These are phyloP conservation scores for Simmondsia chinensis DNA, from an alignment of 148 eudicot genomes.

Conservation along the genomic window DNA sequence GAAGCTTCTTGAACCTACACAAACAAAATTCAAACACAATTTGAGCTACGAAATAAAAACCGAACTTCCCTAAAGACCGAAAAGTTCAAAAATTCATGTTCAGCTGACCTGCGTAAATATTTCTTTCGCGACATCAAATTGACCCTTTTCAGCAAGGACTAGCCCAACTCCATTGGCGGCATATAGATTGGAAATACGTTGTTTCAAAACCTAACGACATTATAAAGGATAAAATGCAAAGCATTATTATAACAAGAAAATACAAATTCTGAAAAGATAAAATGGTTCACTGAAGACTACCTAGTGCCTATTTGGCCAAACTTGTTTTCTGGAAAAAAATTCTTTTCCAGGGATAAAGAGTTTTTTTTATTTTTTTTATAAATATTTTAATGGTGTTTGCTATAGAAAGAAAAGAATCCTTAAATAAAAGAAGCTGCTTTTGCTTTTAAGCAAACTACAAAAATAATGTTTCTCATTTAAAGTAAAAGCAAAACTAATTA, in stretches of 20 bases:
- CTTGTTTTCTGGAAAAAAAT: too few relatives aligned
- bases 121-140: constrained; percentile 84
- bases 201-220: constrained; percentile 52
- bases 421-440: too few relatives aligned
- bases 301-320: too few relatives aligned
- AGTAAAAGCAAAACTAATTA: too few relatives aligned
- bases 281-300: too few relatives aligned
- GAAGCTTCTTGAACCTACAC: constrained; percentile 96
- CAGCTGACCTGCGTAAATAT: constrained; percentile 68
- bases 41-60: constrained; percentile 2
- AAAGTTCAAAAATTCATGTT: constrained; percentile 1
- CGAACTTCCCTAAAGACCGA: neutral
- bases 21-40: neutral
- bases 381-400: too few relatives aligned
- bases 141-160: constrained; percentile 92
- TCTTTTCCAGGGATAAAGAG: too few relatives aligned
- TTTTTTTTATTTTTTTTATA: too few relatives aligned
- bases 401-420: too few relatives aligned
- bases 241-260: neutral
- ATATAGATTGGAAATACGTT: constrained; percentile 64
- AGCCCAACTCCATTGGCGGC: constrained; percentile 98
- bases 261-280: neutral
- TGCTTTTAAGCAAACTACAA: too few relatives aligned
- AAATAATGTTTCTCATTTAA: too few relatives aligned
- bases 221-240: neutral